Conservation (phyloP, 2,329 filamentous ascomycete species). For the Pseudodiploospora longispora region DNA sequence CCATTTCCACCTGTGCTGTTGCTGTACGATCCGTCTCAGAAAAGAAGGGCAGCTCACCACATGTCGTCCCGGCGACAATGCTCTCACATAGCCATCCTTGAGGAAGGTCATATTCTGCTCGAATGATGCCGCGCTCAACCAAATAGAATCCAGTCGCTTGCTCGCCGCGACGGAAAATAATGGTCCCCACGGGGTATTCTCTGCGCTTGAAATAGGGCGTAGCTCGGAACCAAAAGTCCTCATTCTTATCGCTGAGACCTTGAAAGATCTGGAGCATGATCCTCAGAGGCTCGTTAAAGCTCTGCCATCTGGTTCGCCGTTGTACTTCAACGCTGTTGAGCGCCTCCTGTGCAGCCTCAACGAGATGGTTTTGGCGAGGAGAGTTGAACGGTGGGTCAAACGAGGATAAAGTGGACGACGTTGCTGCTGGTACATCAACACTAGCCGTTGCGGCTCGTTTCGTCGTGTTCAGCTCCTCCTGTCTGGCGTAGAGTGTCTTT, state of each 20-base stretch:
- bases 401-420: conserved; percentile 23
- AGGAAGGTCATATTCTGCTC: conserved; percentile 83
- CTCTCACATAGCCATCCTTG: conserved; percentile 85
- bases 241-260: conserved; percentile 73
- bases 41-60: conserved; percentile 94
- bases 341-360: conserved; percentile 68
- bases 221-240: conserved; percentile 90
- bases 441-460: conserved; percentile 34
- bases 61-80: conserved; percentile 90
- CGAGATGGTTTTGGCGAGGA: conserved; percentile 69
- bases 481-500: conserved; percentile 66
- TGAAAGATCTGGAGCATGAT: conserved; percentile 95
- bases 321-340: conserved; percentile 58
- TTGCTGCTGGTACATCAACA: conserved; percentile 39
- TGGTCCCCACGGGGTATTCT: conserved; percentile 58
- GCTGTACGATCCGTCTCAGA: conserved; percentile 81
- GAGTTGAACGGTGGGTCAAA: conserved; percentile 55
- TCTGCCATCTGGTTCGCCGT: conserved; percentile 63
- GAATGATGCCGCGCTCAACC: conserved; percentile 78
- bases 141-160: conserved; percentile 79
- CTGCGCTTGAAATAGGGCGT: conserved; percentile 66
- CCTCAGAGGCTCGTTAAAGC: conserved; percentile 82
- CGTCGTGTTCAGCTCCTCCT: conserved; percentile 48
- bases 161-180: conserved; percentile 74
- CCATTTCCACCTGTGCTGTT: conserved; percentile 73